Evolutionary conservation across 495 filamentous ascomycete species (phyloP).

Genomic region (Xanthoparmelia taractica): DNA sequence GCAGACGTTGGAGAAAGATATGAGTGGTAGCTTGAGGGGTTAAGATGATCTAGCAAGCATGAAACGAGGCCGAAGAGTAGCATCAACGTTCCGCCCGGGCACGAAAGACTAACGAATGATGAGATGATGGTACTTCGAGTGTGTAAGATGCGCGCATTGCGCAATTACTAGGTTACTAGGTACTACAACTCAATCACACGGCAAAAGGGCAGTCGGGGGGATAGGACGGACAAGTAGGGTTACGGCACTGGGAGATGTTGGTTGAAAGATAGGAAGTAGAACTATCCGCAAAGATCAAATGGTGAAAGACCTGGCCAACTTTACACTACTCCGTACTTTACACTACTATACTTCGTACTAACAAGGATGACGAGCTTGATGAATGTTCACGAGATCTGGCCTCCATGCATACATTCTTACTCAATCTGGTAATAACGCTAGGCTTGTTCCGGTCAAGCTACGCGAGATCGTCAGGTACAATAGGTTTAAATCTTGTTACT

Average conservation of each 20-base stretch:
- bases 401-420: not conserved
- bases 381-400: constrained; percentile 6
- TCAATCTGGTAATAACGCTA: not conserved
- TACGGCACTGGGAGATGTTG: not conserved
- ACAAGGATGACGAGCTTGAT: not conserved
- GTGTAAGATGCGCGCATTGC: too few species aligned
- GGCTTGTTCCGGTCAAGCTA: not conserved
- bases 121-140: not conserved
- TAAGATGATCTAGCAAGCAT: not conserved
- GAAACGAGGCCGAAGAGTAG: not conserved
- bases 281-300: too few species aligned
- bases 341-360: not conserved
- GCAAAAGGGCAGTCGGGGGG: not conserved
- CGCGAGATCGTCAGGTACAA: constrained; percentile 17
- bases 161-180: not conserved
- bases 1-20: not conserved
- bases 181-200: not conserved
- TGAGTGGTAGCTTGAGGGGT: not conserved
- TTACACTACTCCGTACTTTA: too few species aligned
- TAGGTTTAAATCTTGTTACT: not conserved
- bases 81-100: not conserved
- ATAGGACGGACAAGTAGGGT: not conserved
- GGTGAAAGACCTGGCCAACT: too few species aligned
- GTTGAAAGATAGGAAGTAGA: not conserved
- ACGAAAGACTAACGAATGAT: not conserved